Percentiles rank a stretch among this genome's conserved stretches.
Conservation (phyloP, 1,284 basidiomycete species). For the Moesziomyces antarcticus region DNA sequence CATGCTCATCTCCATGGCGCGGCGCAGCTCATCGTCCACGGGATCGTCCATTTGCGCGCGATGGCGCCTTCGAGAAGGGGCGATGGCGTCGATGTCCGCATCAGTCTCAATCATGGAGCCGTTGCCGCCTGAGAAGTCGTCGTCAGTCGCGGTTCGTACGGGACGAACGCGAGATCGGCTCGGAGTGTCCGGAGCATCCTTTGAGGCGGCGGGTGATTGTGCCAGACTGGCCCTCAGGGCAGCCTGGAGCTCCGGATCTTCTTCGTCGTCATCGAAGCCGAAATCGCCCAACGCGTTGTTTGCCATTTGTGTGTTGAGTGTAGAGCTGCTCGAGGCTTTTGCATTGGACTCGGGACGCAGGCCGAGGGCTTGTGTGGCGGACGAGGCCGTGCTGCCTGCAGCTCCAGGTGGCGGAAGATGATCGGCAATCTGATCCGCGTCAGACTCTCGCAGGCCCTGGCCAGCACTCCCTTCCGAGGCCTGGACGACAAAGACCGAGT, state of each 20-base stretch:
- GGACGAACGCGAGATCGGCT: conserved; percentile 40
- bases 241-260: conserved; percentile 56
- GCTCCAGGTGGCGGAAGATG: conserved; percentile 46
- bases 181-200: conserved; percentile 14
- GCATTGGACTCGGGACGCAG: conserved; percentile 22
- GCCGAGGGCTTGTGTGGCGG: conserved; percentile 16
- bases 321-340: conserved; percentile 2
- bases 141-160: conserved; percentile 24
- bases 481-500: conserved; percentile 62
- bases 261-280: conserved; percentile 25
- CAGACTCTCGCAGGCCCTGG: conserved; percentile 34
- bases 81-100: conserved; percentile 60
- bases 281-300: conserved; percentile 2
- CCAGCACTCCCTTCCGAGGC: conserved; percentile 34
- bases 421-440: conserved; percentile 55
- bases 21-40: conserved; percentile 43
- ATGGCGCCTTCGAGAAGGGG: conserved; percentile 44
- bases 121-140: conserved; percentile 6
- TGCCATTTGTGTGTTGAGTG: neutral
- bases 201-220: conserved; percentile 7
- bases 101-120: conserved; percentile 48
- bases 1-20: conserved; percentile 49
- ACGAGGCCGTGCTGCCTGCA: neutral
- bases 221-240: conserved; percentile 57
- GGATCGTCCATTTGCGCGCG: conserved; percentile 21